A percentile compares a stretch with the other conserved stretches of the same genome.
Evolutionary conservation across 164 flowering plant species (phyloP).

Genomic region (Magnolia changhungtana): DNA sequence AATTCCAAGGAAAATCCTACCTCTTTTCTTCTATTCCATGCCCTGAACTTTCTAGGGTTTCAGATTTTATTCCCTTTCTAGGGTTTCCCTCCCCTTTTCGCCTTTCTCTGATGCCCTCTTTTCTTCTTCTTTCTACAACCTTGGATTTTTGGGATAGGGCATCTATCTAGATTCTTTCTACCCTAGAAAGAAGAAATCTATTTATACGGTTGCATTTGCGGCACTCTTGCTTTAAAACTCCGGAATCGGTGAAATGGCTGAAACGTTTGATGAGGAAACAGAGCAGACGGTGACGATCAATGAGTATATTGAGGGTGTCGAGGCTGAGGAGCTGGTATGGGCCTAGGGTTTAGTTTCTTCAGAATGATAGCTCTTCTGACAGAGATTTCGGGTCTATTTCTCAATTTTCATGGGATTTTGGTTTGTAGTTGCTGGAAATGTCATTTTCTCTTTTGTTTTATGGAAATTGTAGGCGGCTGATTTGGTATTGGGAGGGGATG

Average conservation of each 20-base stretch:
- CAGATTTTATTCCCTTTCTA: background rate
- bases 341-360: background rate
- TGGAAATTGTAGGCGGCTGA: conserved; percentile 65
- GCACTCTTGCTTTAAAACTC: background rate
- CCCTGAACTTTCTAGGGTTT: background rate
- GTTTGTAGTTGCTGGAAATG: background rate
- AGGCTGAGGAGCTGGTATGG: conserved; percentile 66
- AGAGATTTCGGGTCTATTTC: background rate
- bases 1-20: background rate
- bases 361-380: background rate
- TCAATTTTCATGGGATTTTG: background rate
- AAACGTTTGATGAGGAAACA: conserved; percentile 50
- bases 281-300: conserved; percentile 59
- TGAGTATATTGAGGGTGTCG: conserved; percentile 62
- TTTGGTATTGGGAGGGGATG: conserved; percentile 97
- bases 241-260: conserved; percentile 37
- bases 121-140: background rate
- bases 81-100: background rate
- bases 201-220: background rate
- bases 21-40: background rate
- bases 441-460: background rate
- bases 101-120: background rate
- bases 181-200: background rate
- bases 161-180: background rate
- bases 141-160: background rate